These are phyloP conservation scores for Lasiosphaeria hispida DNA, from an alignment of 495 filamentous ascomycete species.

Conservation along the genomic window DNA sequence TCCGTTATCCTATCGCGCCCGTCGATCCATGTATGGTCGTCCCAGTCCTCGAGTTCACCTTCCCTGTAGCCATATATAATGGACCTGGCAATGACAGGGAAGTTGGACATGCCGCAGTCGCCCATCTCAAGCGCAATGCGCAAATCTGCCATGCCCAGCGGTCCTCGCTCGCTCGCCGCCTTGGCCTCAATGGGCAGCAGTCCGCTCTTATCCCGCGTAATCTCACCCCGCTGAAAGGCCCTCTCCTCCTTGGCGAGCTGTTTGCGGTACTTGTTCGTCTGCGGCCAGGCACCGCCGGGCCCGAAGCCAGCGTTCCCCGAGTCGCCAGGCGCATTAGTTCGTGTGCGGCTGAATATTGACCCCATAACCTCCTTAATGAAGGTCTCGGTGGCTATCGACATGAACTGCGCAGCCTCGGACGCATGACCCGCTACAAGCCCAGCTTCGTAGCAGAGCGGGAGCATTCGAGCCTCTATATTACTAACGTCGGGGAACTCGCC, in stretches of 20 bases:
- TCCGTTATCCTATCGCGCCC: constrained; percentile 29
- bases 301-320: constrained; percentile 56
- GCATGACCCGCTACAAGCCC: constrained; percentile 74
- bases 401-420: constrained; percentile 72
- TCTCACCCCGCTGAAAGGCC: constrained; percentile 61
- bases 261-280: constrained; percentile 72
- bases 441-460: constrained; percentile 91
- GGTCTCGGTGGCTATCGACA: constrained; percentile 87
- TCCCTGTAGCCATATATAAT: constrained; percentile 73
- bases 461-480: constrained; percentile 79
- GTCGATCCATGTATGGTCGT: constrained; percentile 50
- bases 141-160: constrained; percentile 76
- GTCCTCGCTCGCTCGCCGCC: constrained; percentile 61
- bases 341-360: constrained; percentile 71
- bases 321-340: constrained; percentile 70
- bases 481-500: constrained; percentile 86
- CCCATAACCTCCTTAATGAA: constrained; percentile 87
- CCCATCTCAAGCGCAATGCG: constrained; percentile 71
- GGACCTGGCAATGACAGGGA: constrained; percentile 68
- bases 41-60: constrained; percentile 65
- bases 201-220: constrained; percentile 65
- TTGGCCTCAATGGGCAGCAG: constrained; percentile 74
- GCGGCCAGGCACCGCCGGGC: constrained; percentile 65
- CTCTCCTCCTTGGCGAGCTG: constrained; percentile 73
- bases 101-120: constrained; percentile 69